Conservation (phyloP, 2,329 filamentous ascomycete genomes). For the Periconia sp. region DNA sequence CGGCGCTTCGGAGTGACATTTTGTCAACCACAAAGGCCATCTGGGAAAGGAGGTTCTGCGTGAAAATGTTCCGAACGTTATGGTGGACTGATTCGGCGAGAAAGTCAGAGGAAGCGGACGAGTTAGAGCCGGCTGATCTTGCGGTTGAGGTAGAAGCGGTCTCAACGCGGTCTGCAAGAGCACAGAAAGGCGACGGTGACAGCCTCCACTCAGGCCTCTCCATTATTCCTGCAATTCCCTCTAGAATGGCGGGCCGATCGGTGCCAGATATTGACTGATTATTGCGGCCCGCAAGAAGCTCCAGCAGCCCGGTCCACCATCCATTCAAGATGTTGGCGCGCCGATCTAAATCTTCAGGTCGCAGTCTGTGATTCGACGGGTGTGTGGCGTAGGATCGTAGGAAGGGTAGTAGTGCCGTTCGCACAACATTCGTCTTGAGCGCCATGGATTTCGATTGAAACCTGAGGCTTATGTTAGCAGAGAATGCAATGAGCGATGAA, state of each 20-base stretch:
- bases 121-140: conserved; percentile 64
- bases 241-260: conserved; percentile 81
- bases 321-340: conserved; percentile 81
- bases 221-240: conserved; percentile 83
- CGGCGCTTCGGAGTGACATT: conserved; percentile 78
- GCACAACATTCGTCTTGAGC: conserved; percentile 77
- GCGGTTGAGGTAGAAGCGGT: conserved; percentile 53
- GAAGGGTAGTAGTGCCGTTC: conserved; percentile 76
- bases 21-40: conserved; percentile 88
- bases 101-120: conserved; percentile 69
- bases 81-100: conserved; percentile 79
- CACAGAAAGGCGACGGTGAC: conserved; percentile 70
- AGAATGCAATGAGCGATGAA: not conserved
- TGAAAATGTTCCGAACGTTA: conserved; percentile 87
- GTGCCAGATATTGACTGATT: conserved; percentile 80
- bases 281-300: conserved; percentile 77
- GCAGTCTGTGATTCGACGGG: conserved; percentile 67
- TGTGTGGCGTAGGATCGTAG: conserved; percentile 73
- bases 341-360: conserved; percentile 82
- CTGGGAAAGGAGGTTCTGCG: conserved; percentile 80
- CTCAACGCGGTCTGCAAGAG: conserved; percentile 62
- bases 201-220: conserved; percentile 86
- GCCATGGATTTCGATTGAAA: conserved; percentile 77
- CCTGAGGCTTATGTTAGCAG: conserved; percentile 35
- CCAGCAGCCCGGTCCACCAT: conserved; percentile 86